Conservation (phyloP, 176 grass and related monocot species). For the Echinochloa phyllopogon region DNA sequence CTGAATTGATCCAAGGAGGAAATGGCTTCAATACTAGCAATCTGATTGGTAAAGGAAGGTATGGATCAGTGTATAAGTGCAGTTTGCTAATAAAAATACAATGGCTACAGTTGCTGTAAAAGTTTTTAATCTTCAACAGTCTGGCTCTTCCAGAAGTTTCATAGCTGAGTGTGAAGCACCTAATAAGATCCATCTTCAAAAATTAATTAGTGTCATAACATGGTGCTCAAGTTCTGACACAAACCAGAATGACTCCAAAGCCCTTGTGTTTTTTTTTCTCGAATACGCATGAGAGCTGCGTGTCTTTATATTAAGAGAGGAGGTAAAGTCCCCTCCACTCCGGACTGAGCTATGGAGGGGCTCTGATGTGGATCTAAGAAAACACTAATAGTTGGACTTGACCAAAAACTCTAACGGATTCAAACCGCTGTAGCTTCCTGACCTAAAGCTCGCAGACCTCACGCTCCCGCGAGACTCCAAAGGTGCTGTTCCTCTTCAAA, state of each 20-base stretch:
- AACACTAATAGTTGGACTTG: too few relatives aligned
- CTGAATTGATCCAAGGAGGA: conserved; percentile 32
- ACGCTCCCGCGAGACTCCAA: too few relatives aligned
- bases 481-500: too few relatives aligned
- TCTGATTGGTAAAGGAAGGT: conserved; percentile 42
- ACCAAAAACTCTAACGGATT: too few relatives aligned
- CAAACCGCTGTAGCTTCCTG: too few relatives aligned
- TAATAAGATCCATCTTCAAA: conserved; percentile 44
- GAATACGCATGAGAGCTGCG: too few relatives aligned
- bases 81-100: background rate
- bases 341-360: too few relatives aligned
- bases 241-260: conserved; percentile 43
- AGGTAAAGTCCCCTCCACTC: too few relatives aligned
- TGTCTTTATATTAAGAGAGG: too few relatives aligned
- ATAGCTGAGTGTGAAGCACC: conserved; percentile 38
- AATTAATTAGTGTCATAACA: conserved; percentile 44
- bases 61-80: conserved; percentile 47
- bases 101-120: conserved; percentile 35
- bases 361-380: too few relatives aligned
- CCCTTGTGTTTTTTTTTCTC: too few relatives aligned
- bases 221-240: conserved; percentile 29
- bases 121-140: conserved; percentile 38
- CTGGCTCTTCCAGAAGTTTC: conserved; percentile 43
- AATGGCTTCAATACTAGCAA: conserved; percentile 27
- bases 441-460: too few relatives aligned